Percentiles rank a stretch among this genome's conserved stretches.
Conservation (phyloP, 169 alveolate genomes). For the Babesia gibsoni region DNA sequence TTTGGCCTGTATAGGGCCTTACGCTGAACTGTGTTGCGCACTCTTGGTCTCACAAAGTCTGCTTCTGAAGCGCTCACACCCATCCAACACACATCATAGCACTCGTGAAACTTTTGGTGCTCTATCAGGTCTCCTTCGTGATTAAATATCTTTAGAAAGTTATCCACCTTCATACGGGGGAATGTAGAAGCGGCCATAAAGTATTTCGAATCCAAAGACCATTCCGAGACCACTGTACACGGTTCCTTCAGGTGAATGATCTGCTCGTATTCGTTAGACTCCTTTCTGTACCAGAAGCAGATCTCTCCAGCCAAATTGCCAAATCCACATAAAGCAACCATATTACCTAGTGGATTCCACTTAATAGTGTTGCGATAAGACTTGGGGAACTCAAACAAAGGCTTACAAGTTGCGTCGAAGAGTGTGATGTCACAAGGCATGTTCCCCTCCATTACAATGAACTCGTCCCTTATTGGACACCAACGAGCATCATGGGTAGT, state of each 20-base stretch:
- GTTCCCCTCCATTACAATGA: slow-evolving; percentile 72
- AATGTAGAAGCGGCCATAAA: slow-evolving; percentile 76
- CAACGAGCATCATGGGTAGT: slow-evolving; percentile 75
- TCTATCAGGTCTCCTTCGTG: slow-evolving; percentile 69
- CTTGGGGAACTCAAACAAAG: slow-evolving; percentile 57
- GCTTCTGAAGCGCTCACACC: neutral
- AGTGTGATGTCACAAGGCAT: slow-evolving; percentile 68
- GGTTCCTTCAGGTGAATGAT: slow-evolving; percentile 70
- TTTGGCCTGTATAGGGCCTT: slow-evolving; percentile 61
- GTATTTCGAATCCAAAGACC: slow-evolving; percentile 73
- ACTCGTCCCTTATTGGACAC: slow-evolving; percentile 67
- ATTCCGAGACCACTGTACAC: slow-evolving; percentile 74
- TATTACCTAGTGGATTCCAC: slow-evolving; percentile 75
- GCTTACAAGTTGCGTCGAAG: slow-evolving; percentile 57
- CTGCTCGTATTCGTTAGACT: slow-evolving; percentile 42
- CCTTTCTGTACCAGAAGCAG: slow-evolving; percentile 67
- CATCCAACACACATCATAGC: slow-evolving; percentile 61
- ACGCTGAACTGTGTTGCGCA: slow-evolving; percentile 35
- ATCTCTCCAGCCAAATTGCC: slow-evolving; percentile 78
- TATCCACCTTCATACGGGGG: slow-evolving; percentile 80
- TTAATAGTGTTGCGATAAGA: slow-evolving; percentile 71
- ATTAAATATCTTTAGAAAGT: slow-evolving; percentile 66
- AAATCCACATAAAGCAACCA: slow-evolving; percentile 76
- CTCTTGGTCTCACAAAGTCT: slow-evolving; percentile 54
- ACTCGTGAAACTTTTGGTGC: slow-evolving; percentile 53